Evolutionary conservation across 2,329 filamentous ascomycete species (phyloP), one percentile per base, ranked within the genome.

Genomic region (Penicillium sp.): DNA sequence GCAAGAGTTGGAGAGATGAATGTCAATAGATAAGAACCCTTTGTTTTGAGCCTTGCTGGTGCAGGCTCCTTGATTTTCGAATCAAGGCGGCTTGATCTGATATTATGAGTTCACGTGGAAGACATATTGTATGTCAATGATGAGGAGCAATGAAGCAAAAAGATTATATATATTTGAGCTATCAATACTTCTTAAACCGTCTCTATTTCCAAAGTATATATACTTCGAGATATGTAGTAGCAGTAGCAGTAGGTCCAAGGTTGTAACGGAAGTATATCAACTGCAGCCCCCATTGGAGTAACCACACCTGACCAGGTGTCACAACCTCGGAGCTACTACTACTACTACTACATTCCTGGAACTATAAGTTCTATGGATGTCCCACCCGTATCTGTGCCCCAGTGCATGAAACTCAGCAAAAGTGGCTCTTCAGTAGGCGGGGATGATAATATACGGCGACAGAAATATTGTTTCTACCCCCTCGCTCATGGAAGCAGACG

Each of bases 311-410:
- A n/a, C n/a, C n/a, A n/a, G n/a, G n/a, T n/a, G 10, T 29, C 27
- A 29, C 27, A 33, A 16, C 1, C 13, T 33, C 14, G 31, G 31
- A 33, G 3, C 31, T 33, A 31, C 29, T 31, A 31, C 29, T 31
- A 16, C 14, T 16, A 33, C 31, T 33, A 33, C 3, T 37, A 37
- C 14, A 37, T 37, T 16, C 16, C 7, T 39, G 8, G 9, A 19
- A 4, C 31, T 9, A 46, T 22, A 5, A 22, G n/a, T 11, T 48
- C 19, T 49, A 49, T 31, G 16, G 13, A 74, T 87, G 84, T 87
- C 74, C 77, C 79, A 77, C 84, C 84, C 83, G 84, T 87, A 87
- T 87, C 85, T 87, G 85, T 87, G 83, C 84, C 83, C 78, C 76
- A 76, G 81, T 76, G 79, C 76, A 81, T 78, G 56, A 74, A 77